These are phyloP conservation scores for Filobasidium floriforme DNA, from an alignment of 768 basidiomycete species.

Conservation along the genomic window DNA sequence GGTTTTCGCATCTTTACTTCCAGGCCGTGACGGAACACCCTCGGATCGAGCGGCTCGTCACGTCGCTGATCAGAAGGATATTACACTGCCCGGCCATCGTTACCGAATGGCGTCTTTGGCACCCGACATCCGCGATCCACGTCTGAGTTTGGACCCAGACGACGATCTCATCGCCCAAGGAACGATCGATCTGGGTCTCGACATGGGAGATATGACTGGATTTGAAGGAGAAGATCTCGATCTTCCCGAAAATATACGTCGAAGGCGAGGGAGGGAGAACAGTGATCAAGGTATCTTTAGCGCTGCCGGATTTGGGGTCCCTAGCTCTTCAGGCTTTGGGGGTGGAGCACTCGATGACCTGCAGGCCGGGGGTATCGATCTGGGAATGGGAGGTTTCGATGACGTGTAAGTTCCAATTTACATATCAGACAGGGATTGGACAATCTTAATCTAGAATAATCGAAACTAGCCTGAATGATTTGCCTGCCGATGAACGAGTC, in stretches of 20 bases:
- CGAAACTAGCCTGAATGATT: background rate
- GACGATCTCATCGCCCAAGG: background rate
- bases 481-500: background rate
- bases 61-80: conserved; percentile 2
- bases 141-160: background rate
- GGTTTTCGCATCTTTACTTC: background rate
- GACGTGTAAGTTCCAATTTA: background rate
- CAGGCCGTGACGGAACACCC: background rate
- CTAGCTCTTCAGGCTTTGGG: background rate
- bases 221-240: background rate
- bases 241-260: background rate
- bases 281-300: background rate
- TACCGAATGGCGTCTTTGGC: background rate
- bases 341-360: background rate
- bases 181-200: background rate
- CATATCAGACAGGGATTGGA: background rate
- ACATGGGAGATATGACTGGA: conserved; percentile 5
- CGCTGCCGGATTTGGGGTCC: background rate
- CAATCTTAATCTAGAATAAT: background rate
- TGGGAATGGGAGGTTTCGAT: background rate
- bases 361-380: background rate
- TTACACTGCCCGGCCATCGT: background rate
- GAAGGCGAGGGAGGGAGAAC: background rate
- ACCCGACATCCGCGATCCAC: background rate
- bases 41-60: background rate